phyloP scores from a whole-genome alignment of 1,284 basidiomycete species.

The Leccinum subspadiceum region DNA sequence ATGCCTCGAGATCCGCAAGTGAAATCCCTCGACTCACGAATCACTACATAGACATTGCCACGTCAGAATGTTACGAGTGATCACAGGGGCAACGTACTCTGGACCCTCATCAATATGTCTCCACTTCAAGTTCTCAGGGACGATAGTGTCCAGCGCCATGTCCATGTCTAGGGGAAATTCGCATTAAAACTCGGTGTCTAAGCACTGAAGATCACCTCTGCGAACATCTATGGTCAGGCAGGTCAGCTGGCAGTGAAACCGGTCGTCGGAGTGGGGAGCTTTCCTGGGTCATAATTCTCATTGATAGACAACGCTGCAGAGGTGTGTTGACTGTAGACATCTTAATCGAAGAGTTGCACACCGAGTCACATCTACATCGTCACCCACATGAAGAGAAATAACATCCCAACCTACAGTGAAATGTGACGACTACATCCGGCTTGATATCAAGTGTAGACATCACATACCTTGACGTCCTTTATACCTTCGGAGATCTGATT shows the following conservation, averaged over 20 bases:
- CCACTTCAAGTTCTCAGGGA: conserved; percentile 88
- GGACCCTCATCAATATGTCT: conserved; percentile 88
- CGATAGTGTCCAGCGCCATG: conserved; percentile 83
- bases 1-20: not conserved
- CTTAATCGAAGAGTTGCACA: not conserved
- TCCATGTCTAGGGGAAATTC: conserved; percentile 61
- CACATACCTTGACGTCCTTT: conserved; percentile 58
- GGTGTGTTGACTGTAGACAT: conserved; percentile 73
- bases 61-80: conserved; percentile 11
- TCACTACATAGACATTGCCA: conserved; percentile 46
- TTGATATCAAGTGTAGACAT: not conserved
- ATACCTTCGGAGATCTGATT: conserved; percentile 74
- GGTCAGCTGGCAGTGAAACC: conserved; percentile 9
- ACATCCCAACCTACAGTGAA: conserved; percentile 58
- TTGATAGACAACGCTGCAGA: conserved; percentile 87
- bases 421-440: not conserved
- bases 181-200: not conserved
- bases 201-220: conserved; percentile 37
- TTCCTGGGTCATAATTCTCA: conserved; percentile 71
- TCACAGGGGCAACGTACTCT: conserved; percentile 54
- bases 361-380: not conserved
- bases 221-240: conserved; percentile 51
- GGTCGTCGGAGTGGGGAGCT: conserved; percentile 3
- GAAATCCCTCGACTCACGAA: conserved; percentile 49
- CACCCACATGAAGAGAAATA: conserved; percentile 73